Conservation (phyloP, 306 rosid species). For the Arachis hypogaea region DNA sequence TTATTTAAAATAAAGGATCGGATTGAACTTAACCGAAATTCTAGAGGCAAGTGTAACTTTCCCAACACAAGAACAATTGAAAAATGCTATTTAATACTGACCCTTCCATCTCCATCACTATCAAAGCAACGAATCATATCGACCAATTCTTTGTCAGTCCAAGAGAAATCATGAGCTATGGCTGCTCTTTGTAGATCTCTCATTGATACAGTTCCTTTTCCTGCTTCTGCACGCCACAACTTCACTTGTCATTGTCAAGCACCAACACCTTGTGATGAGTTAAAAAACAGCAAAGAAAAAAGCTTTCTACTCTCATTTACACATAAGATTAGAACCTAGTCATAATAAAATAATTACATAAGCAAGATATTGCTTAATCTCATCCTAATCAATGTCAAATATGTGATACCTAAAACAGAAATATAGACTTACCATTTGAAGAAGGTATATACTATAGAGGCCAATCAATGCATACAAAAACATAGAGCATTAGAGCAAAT, state of each 20-base stretch:
- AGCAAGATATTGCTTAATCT: background rate
- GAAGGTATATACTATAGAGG: no score
- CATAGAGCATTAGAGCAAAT: no score
- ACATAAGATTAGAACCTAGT: constrained; percentile 16
- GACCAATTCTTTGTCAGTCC: constrained; percentile 71
- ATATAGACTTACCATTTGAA: no score
- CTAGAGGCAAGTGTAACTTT: no score
- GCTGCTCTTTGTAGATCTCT: constrained; percentile 72
- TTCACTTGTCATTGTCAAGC: constrained; percentile 44
- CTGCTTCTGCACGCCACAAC: constrained; percentile 57
- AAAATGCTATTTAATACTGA: constrained; percentile 37
- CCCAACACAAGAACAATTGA: background rate
- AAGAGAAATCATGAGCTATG: constrained; percentile 73
- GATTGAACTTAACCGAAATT: background rate
- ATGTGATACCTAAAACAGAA: no score
- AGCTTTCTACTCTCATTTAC: constrained; percentile 4
- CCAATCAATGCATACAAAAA: no score
- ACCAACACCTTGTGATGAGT: constrained; percentile 5
- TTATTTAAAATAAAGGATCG: no score
- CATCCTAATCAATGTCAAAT: no score
- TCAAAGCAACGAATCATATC: constrained; percentile 86
- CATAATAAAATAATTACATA: constrained; percentile 4
- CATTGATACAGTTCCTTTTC: constrained; percentile 63
- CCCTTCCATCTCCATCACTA: constrained; percentile 79
- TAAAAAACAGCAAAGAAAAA: constrained; percentile 2